These are phyloP conservation scores for Castanea mollissima DNA, from an alignment of 306 rosid species.

Conservation along the genomic window DNA sequence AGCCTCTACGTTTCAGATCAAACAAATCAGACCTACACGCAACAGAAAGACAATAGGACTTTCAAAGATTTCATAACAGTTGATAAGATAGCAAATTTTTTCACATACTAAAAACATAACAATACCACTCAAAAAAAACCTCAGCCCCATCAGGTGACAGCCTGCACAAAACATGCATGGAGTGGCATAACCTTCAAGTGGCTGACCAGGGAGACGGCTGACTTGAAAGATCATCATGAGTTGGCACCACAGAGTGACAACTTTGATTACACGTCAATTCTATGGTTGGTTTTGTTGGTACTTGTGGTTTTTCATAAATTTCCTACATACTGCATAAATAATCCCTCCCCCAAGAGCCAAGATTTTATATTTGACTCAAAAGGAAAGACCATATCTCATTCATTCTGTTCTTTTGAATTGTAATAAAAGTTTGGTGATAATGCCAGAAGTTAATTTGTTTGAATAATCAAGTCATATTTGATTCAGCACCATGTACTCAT, in stretches of 20 bases:
- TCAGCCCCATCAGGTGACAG: conserved; percentile 47
- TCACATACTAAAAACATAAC: not conserved
- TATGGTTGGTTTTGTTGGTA: conserved; percentile 15
- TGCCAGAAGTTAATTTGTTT: not conserved
- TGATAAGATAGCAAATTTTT: not conserved
- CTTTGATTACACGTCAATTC: conserved; percentile 18
- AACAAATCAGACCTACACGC: not conserved
- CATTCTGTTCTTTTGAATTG: not conserved
- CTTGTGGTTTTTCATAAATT: conserved; percentile 29
- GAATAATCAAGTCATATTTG: not conserved
- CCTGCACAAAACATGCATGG: conserved; percentile 36
- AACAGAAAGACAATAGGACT: not conserved
- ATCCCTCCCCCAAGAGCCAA: conserved; percentile 1
- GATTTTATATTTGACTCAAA: not conserved
- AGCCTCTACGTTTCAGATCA: conserved; percentile 35
- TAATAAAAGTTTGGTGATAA: not conserved
- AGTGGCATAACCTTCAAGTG: conserved; percentile 13
- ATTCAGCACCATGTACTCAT: not conserved
- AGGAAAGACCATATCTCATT: not conserved
- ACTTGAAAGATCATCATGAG: conserved; percentile 17
- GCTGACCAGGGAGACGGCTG: conserved; percentile 32
- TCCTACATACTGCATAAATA: conserved; percentile 14
- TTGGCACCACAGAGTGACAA: conserved; percentile 13
- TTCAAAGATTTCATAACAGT: not conserved
- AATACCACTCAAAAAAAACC: not conserved